phyloP scores from a whole-genome alignment of 139 green algal species.

The Pycnococcus provasolii region DNA sequence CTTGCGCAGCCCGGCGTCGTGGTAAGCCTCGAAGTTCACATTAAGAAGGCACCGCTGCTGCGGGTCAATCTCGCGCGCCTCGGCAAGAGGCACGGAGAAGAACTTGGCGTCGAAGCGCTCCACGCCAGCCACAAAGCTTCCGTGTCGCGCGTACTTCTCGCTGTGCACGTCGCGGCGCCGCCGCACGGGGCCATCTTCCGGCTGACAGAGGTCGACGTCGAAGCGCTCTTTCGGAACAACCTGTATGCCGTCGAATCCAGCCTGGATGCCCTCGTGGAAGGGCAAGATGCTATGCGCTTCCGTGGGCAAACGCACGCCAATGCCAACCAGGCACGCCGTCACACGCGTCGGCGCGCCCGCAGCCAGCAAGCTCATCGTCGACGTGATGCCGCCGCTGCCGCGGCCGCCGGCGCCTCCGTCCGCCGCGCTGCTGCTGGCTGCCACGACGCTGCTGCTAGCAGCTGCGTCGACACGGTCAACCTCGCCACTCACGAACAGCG shows the following conservation, averaged over 20 bases:
- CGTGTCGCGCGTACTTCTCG: slow-evolving; percentile 24
- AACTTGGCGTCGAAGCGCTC: slow-evolving; percentile 52
- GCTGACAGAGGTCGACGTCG: slow-evolving; percentile 34
- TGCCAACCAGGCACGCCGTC: too few species aligned
- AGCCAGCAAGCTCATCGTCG: not conserved
- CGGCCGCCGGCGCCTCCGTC: too few species aligned
- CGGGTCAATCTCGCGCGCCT: not conserved
- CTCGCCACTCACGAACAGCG: slow-evolving; percentile 1
- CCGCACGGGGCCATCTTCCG: slow-evolving; percentile 37
- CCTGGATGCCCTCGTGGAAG: not conserved
- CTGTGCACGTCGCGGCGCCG: slow-evolving; percentile 39
- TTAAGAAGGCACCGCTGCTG: slow-evolving; percentile 31
- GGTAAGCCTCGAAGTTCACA: not conserved
- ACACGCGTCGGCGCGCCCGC: not conserved
- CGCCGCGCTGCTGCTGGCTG: not conserved
- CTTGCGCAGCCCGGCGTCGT: not conserved
- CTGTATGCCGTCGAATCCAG: not conserved
- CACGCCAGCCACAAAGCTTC: slow-evolving; percentile 44
- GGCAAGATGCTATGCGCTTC: not conserved
- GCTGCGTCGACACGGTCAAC: not conserved
- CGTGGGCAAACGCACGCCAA: not conserved
- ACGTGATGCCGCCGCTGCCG: too few species aligned
- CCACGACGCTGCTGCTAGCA: not conserved
- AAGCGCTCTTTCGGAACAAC: not conserved
- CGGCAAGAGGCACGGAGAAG: not conserved